phyloP scores from a whole-genome alignment of 1,284 basidiomycete species.

The Naganishia cerealis region DNA sequence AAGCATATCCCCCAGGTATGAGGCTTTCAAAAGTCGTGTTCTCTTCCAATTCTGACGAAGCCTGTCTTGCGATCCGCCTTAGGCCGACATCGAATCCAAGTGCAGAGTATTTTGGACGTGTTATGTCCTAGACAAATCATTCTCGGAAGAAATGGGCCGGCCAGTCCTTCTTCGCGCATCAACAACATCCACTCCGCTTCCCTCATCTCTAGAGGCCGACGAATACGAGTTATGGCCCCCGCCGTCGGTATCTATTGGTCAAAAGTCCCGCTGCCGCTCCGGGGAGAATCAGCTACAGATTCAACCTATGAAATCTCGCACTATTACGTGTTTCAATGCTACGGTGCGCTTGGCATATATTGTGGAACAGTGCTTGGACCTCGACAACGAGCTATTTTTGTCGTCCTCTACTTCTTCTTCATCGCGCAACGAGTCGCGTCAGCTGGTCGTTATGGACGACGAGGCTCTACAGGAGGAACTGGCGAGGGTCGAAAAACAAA shows the following conservation, averaged over 20 bases:
- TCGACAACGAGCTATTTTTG: conserved; percentile 41
- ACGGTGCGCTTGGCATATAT: conserved; percentile 48
- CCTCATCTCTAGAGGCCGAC: conserved; percentile 52
- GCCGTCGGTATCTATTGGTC: conserved; percentile 37
- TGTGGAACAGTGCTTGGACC: conserved; percentile 48
- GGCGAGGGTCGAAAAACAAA: conserved; percentile 27
- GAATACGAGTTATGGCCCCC: conserved; percentile 55
- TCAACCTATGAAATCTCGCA: conserved; percentile 36
- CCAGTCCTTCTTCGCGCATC: conserved; percentile 51
- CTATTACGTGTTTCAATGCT: conserved; percentile 41
- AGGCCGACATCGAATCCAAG: conserved; percentile 48
- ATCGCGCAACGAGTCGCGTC: conserved; percentile 9
- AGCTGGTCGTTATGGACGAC: conserved; percentile 25
- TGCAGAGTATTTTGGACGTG: conserved; percentile 55
- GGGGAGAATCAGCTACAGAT: conserved; percentile 35
- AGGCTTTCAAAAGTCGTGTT: not conserved
- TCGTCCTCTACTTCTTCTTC: not conserved
- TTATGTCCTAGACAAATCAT: conserved; percentile 55
- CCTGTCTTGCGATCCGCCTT: not conserved
- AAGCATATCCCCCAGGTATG: conserved; percentile 40
- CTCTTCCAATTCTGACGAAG: not conserved
- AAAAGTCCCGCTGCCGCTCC: conserved; percentile 19
- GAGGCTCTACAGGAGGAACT: conserved; percentile 20
- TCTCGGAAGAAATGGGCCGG: conserved; percentile 55
- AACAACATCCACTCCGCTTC: conserved; percentile 51